Percentiles rank a stretch among this genome's conserved stretches.
These are phyloP conservation scores for Yamadazyma membranifaciens DNA, from an alignment of 1,139 yeast genomes.

Conservation along the genomic window DNA sequence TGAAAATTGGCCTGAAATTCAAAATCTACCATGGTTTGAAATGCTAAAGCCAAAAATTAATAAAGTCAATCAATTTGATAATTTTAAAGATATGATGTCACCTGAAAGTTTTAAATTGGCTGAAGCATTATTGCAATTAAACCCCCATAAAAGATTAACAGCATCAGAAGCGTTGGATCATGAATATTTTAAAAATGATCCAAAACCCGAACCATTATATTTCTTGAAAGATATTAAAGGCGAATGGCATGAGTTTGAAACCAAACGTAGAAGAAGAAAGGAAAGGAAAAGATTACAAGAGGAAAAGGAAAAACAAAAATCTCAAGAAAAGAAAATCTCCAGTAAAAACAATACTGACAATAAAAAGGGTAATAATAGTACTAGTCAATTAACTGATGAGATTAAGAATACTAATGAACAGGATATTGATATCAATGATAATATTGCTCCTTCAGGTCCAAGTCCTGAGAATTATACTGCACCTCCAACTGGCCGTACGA, in stretches of 20 bases:
- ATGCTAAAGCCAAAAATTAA: constrained; percentile 65
- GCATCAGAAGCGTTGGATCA: constrained; percentile 89
- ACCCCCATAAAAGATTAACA: constrained; percentile 71
- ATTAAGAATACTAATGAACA: neutral
- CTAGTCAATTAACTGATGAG: neutral
- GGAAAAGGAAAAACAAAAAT: constrained; percentile 19
- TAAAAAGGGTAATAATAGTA: neutral
- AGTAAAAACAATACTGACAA: neutral
- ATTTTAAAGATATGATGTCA: constrained; percentile 46
- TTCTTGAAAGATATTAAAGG: constrained; percentile 60
- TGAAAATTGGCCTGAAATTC: constrained; percentile 76
- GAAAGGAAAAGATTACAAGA: constrained; percentile 48
- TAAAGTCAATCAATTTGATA: constrained; percentile 46
- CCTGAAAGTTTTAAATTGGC: constrained; percentile 68
- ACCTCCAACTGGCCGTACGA: too few species aligned
- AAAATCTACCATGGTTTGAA: constrained; percentile 87
- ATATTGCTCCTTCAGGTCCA: constrained; percentile 8
- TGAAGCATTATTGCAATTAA: constrained; percentile 54
- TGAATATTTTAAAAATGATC: constrained; percentile 69
- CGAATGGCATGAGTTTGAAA: constrained; percentile 98
- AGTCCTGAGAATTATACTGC: constrained; percentile 2
- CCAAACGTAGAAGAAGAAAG: constrained; percentile 75
- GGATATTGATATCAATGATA: constrained; percentile 3
- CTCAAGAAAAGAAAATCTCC: neutral
- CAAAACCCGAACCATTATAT: constrained; percentile 56